Conservation (phyloP, 768 basidiomycete species). For the Suillus spraguei region DNA sequence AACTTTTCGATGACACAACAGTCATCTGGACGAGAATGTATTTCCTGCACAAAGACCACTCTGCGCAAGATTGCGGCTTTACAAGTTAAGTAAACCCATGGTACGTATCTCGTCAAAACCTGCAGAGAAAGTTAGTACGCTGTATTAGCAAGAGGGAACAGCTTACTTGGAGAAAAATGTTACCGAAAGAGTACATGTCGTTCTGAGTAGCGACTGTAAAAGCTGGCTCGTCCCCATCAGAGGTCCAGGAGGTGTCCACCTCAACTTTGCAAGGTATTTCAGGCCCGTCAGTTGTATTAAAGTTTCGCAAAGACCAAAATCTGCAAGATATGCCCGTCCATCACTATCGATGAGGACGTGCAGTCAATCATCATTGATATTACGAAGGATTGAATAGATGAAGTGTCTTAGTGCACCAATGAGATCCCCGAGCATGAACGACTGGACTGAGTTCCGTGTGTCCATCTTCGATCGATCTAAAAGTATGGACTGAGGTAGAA, state of each 20-base stretch:
- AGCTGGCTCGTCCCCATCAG: not conserved
- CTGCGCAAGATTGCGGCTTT: not conserved
- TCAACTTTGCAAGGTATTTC: not conserved
- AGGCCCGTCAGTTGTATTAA: not conserved
- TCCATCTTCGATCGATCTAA: not conserved
- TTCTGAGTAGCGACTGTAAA: not conserved
- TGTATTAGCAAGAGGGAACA: not conserved
- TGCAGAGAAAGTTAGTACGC: not conserved
- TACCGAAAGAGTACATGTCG: not conserved
- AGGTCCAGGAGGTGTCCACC: conserved; percentile 1
- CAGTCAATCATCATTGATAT: not conserved
- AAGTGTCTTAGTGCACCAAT: not conserved
- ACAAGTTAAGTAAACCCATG: not conserved
- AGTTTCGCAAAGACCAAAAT: not conserved
- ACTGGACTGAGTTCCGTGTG: not conserved
- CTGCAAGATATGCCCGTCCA: not conserved
- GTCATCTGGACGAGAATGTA: not conserved
- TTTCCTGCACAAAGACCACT: not conserved
- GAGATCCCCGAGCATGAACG: not conserved
- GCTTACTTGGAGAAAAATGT: not conserved
- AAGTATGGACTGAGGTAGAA: not conserved
- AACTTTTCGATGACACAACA: not conserved
- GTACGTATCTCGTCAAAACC: not conserved
- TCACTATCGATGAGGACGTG: not conserved
- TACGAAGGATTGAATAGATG: not conserved